A percentile compares a stretch with the other conserved stretches of the same genome.
phyloP scores from a whole-genome alignment of 495 filamentous ascomycete genomes.

The Terfezia boudieri region DNA sequence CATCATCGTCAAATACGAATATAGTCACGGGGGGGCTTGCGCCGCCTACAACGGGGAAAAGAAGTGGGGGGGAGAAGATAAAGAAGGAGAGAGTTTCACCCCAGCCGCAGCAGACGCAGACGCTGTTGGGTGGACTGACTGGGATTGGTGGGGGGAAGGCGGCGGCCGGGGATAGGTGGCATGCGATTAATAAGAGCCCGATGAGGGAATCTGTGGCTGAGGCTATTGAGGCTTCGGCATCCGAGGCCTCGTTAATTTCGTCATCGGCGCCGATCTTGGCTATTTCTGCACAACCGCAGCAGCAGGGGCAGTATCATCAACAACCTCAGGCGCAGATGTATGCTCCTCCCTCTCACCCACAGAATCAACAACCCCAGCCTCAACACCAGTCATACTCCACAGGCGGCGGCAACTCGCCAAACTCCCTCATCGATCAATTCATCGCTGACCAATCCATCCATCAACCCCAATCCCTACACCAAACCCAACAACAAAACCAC shows the following conservation, averaged over 20 bases:
- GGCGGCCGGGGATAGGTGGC: constrained; percentile 12
- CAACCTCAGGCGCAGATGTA: neutral
- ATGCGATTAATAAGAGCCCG: constrained; percentile 16
- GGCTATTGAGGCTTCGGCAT: neutral
- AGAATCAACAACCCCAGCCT: constrained; percentile 1
- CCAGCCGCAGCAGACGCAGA: neutral
- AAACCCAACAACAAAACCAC: neutral
- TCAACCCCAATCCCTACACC: neutral
- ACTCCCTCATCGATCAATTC: constrained; percentile 20
- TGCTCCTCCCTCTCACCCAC: neutral
- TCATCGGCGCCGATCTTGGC: neutral
- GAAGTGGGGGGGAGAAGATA: constrained; percentile 25
- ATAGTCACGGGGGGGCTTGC: constrained; percentile 7
- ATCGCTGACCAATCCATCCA: constrained; percentile 17
- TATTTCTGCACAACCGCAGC: constrained; percentile 4
- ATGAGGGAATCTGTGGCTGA: neutral
- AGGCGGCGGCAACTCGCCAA: constrained; percentile 24
- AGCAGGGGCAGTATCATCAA: constrained; percentile 2
- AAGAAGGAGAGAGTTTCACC: constrained; percentile 22
- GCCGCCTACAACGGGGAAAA: constrained; percentile 22
- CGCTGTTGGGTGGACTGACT: constrained; percentile 1
- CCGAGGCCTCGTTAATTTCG: neutral
- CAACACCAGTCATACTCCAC: constrained; percentile 12
- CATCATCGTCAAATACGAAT: neutral
- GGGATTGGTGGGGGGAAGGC: neutral